Evolutionary conservation across 371 early-diverging fungal species (phyloP).

Genomic region (Saksenaea vasiformis): DNA sequence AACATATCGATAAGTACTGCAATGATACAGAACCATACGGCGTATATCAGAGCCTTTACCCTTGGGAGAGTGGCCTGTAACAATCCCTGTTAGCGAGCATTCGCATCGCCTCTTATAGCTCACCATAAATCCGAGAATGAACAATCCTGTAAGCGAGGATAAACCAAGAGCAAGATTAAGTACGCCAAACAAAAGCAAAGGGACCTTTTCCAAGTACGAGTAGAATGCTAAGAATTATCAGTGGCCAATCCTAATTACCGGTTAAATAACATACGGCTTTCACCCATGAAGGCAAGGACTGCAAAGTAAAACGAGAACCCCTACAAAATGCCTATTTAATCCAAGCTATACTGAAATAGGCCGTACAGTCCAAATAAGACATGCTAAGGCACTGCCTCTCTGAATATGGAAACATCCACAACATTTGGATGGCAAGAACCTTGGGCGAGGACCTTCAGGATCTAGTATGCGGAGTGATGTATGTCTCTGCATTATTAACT

Average conservation of each 20-base stretch:
- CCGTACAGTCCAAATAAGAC: slow-evolving; percentile 35
- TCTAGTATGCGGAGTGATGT: slow-evolving; percentile 4
- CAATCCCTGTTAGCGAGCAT: not conserved
- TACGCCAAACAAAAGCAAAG: slow-evolving; percentile 27
- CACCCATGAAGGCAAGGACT: slow-evolving; percentile 25
- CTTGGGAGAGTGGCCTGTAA: slow-evolving; percentile 7
- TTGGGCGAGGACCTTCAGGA: slow-evolving; percentile 12
- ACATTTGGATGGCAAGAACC: slow-evolving; percentile 3
- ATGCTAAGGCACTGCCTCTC: slow-evolving; percentile 18
- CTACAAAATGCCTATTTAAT: slow-evolving; percentile 10
- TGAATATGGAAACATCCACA: slow-evolving; percentile 32
- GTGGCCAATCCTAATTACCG: not conserved
- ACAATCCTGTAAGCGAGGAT: slow-evolving; percentile 18
- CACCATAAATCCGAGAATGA: slow-evolving; percentile 22
- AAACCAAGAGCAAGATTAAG: slow-evolving; percentile 35
- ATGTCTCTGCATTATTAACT: not conserved
- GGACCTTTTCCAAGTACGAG: slow-evolving; percentile 21
- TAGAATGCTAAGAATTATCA: slow-evolving; percentile 27
- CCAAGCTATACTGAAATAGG: not conserved
- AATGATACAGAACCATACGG: slow-evolving; percentile 18
- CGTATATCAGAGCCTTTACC: slow-evolving; percentile 10
- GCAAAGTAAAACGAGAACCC: slow-evolving; percentile 37
- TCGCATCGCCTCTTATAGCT: not conserved
- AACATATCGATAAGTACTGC: slow-evolving; percentile 20
- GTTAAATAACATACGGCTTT: slow-evolving; percentile 26